Evolutionary conservation across 1,284 basidiomycete species (phyloP), one percentile per base, ranked within the genome.

Genomic region (Coniophora puteana): DNA sequence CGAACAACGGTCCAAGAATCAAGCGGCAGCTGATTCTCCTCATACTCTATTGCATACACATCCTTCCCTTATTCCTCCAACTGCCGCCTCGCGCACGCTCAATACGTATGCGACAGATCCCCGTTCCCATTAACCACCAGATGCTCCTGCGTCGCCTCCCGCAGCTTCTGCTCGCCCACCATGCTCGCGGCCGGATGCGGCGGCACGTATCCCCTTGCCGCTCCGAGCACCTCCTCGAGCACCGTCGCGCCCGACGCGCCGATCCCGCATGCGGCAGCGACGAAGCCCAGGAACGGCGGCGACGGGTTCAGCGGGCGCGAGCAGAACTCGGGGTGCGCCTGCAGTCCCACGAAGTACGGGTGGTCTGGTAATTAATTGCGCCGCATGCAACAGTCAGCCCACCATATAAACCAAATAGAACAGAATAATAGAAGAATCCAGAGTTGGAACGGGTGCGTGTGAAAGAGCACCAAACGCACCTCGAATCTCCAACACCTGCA

Each of bases 251-350:
- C 60, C n/a, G n/a, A n/a, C n/a, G n/a, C n/a, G n/a, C n/a, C n/a
- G 6, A 31, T 8, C 1, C 84, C 81, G 28, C 83, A 85, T 0
- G 95, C 73, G 0, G 96, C 93, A 3, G 95, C 85, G 30, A 99
- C 79, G 58, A 99, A 88, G 12, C 96, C 96, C 26, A 99, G 83
- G 83, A 97, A 99, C 0, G 93, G 88, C 3, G 95, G 95, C 1
- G 93, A 96, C 0, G 95, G 96, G 69, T 99, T 99, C 38, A 99
- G 74, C 2, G 95, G 95, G n/a, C 95, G 84, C 16, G 95, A 95
- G 69, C 94, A 98, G 70, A 99, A 95, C 65, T 99, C 95, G 3
- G 95, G 95, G 59, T 99, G 95, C 0, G 96, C 93, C 70, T 99
- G 95, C 44, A 99, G 74, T 31, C 83, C 96, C 42, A 97, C 73